Evolutionary conservation across 1,284 basidiomycete species (phyloP).

Genomic region (Ceratorhiza oryzae-sativae): DNA sequence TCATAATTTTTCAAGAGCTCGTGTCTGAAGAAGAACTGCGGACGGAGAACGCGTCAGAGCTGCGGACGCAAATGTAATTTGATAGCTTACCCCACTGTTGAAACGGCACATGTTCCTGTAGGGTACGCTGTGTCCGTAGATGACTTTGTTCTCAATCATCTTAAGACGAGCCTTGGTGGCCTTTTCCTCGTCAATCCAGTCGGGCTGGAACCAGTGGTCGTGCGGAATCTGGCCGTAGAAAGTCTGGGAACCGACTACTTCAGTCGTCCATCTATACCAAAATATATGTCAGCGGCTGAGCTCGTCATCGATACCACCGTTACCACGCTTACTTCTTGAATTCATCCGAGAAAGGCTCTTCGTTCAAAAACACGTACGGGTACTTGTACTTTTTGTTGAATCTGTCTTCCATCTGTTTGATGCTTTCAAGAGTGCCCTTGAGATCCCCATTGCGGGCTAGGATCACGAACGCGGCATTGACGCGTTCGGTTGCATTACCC

Average conservation of each 20-base stretch:
- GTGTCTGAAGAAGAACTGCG: constrained; percentile 80
- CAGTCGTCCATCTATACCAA: constrained; percentile 71
- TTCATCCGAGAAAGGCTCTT: constrained; percentile 75
- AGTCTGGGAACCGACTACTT: constrained; percentile 69
- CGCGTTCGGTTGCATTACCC: constrained; percentile 55
- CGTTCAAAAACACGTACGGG: constrained; percentile 88
- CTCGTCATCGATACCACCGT: neutral
- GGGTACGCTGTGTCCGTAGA: constrained; percentile 65
- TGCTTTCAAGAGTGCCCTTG: constrained; percentile 70
- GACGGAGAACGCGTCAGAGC: constrained; percentile 36
- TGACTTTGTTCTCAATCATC: constrained; percentile 81
- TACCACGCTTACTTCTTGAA: constrained; percentile 67
- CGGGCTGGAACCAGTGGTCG: constrained; percentile 86
- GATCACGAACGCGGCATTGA: constrained; percentile 86
- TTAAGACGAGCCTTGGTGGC: constrained; percentile 68
- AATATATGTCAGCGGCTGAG: too few species aligned
- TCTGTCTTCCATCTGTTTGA: constrained; percentile 81
- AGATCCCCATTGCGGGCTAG: constrained; percentile 86
- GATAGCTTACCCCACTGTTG: constrained; percentile 80
- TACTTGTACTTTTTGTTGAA: constrained; percentile 88
- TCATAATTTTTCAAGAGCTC: constrained; percentile 79
- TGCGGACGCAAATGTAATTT: constrained; percentile 1
- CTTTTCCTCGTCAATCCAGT: constrained; percentile 77
- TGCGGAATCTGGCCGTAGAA: constrained; percentile 83
- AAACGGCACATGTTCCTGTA: constrained; percentile 94